phyloP scores from a whole-genome alignment of 2,329 filamentous ascomycete species.

The Xylaria sp. region DNA sequence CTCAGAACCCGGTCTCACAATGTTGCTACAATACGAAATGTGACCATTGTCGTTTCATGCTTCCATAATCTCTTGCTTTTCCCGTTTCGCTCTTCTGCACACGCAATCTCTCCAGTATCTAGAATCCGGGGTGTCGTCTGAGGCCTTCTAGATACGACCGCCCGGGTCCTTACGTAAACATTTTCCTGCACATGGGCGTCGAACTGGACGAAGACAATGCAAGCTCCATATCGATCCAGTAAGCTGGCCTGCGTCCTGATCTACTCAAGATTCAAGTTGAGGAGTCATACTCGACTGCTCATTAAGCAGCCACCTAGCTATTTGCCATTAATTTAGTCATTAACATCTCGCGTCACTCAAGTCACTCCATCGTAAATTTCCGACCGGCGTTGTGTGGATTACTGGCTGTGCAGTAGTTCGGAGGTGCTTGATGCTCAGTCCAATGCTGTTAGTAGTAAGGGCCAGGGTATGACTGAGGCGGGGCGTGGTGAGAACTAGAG shows the following conservation, averaged over 20 bases:
- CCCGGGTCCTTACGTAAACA: background rate
- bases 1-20: constrained; percentile 5
- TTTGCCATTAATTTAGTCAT: background rate
- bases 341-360: background rate
- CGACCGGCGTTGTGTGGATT: background rate
- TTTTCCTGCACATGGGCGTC: background rate
- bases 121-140: background rate
- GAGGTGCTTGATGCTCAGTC: background rate
- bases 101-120: background rate
- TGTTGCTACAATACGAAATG: constrained; percentile 6
- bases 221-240: background rate
- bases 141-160: background rate
- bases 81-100: background rate
- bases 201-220: background rate
- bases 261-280: background rate
- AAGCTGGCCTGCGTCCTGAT: background rate
- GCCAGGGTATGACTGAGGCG: constrained; percentile 17
- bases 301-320: background rate
- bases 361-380: background rate
- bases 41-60: background rate
- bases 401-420: background rate
- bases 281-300: background rate
- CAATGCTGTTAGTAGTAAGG: constrained; percentile 10
- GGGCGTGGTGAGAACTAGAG: constrained; percentile 7
- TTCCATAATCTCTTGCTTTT: background rate